Base-by-base conservation (phyloP, 2,329 filamentous ascomycete genomes). In the Hyphodiscus sp. region DNA sequence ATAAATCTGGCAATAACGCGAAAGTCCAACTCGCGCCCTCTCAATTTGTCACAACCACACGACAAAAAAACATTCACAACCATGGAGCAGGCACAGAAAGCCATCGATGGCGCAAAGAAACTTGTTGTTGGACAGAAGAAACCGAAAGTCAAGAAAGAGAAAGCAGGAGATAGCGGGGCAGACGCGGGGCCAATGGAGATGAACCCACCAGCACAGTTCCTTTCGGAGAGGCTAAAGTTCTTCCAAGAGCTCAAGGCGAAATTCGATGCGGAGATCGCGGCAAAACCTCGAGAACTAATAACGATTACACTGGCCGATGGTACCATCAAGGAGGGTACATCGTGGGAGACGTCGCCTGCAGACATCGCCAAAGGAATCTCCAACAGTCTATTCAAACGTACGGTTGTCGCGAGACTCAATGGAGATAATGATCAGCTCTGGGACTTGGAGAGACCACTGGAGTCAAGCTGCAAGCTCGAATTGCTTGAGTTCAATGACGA, bases 371-470 rank as follows among this genome's bases (percentile, higher is more conserved):
- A 82, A 73, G 81, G 78, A 65, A 96, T 91, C 70, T 91, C 78
- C 73, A 96, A 87, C 81, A 94, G 83, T 68, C 80, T 87, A 65
- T 88, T 82, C 74, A 90, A 90, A 78, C 88, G 85, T 74, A 91
- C 85, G 45, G 89, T 99, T 56, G 86, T 99, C 65, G 86, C 92
- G 45, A 84, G 84, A 67, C 80, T 97, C 41, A 86, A 97, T 65
- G 89, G 87, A 52, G 78, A 83, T 66, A 67, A 70, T 52, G 73
- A 77, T 53, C 80, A 89, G 67, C 77, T 97, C 11, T 99, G 92
- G 94, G 94, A 99, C 74, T 75, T 99, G 61, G 89, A 92, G 67
- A 79, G 94, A 51, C 92, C 92, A 5, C 74, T 99, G 38, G 94
- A 97, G 77, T 84, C 83, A 72, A 89, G 85, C 75, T 94, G 89